Evolutionary conservation across 208 protist species (phyloP), one percentile per base, ranked within the genome.

Genomic region (Phytomonas sp.): DNA sequence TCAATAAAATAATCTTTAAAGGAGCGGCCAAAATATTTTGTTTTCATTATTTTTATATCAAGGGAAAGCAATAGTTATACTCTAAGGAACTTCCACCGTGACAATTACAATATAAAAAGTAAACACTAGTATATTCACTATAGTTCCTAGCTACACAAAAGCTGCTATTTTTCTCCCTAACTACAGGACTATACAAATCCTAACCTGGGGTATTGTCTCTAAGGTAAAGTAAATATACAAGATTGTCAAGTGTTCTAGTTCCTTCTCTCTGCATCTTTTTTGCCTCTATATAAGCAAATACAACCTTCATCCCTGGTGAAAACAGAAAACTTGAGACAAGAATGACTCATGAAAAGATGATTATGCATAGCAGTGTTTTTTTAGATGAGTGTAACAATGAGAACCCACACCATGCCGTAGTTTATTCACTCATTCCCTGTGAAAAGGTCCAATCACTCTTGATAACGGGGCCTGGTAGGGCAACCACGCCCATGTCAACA

Each of bases 11-110:
- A 2, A 20, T 56, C 34, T 70, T 61, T n/a, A 34, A 60, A 51
- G 53, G 31, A 70, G n/a, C 37, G 5, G 4, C 9, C 64, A 30
- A 32, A 56, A 28, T 65, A 51, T 62, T 60, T 68, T 11, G 30
- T 74, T 63, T 29, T 62, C 30, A 28, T 36, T 9, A 5, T 29
- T 68, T 23, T 71, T 36, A 60, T 37, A 51, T 23, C 9, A 17
- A 51, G 20, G 40, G 3, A 6, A 20, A 51, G 20, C 20, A 51
- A 51, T 20, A 51, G 36, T 40, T 51, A 23, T 17, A 4, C 40
- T 51, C 40, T n/a, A n/a, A 51, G 4, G 1, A 51, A 51, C 9
- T 23, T 20, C 20, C 13, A 20, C 40, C 13, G 9, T 51, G 40
- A 51, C 40, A 51, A 15, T 51, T 51, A 2, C 13, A 51, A 51